Percentiles rank a stretch among this genome's conserved stretches.
Conservation (phyloP, 1,284 basidiomycete genomes). For the Ceratobasidium sp. region DNA sequence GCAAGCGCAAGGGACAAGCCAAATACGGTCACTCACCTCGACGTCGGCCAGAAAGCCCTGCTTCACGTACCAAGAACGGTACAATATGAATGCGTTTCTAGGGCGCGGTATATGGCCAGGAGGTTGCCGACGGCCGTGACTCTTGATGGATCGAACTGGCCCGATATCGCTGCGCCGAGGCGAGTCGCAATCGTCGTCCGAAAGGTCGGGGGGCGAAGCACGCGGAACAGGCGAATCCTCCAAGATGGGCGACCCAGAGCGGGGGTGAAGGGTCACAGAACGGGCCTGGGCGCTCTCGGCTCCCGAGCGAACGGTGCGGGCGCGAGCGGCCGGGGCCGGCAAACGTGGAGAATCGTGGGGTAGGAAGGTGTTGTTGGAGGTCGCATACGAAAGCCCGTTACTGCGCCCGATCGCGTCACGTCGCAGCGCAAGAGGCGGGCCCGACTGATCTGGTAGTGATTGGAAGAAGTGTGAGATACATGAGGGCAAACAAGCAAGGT, state of each 20-base stretch:
- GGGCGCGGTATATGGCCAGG: conserved; percentile 47
- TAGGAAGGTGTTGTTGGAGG: conserved; percentile 9
- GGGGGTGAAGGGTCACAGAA: neutral
- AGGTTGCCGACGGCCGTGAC: conserved; percentile 45
- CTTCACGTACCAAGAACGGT: conserved; percentile 44
- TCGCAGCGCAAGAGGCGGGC: conserved; percentile 10
- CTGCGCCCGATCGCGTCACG: neutral
- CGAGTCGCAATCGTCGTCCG: conserved; percentile 9
- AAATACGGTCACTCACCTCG: conserved; percentile 9
- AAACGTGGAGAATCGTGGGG: conserved; percentile 15
- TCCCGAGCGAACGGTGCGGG: conserved; percentile 9
- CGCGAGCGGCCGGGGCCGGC: conserved; percentile 3
- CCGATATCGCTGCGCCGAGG: neutral
- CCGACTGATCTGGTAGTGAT: conserved; percentile 22
- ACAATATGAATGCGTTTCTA: conserved; percentile 48
- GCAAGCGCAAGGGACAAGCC: conserved; percentile 19
- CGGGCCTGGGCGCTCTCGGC: neutral
- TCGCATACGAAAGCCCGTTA: conserved; percentile 9
- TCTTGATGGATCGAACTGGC: conserved; percentile 34
- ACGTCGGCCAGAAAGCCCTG: conserved; percentile 22
- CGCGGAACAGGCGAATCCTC: conserved; percentile 3
- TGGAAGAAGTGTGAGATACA: neutral
- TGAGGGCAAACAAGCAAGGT: neutral
- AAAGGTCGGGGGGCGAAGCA: neutral
- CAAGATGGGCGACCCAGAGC: conserved; percentile 12